Evolutionary conservation across 352 stramenopile genomes (phyloP).

Genomic region (Phytophthora litchii): DNA sequence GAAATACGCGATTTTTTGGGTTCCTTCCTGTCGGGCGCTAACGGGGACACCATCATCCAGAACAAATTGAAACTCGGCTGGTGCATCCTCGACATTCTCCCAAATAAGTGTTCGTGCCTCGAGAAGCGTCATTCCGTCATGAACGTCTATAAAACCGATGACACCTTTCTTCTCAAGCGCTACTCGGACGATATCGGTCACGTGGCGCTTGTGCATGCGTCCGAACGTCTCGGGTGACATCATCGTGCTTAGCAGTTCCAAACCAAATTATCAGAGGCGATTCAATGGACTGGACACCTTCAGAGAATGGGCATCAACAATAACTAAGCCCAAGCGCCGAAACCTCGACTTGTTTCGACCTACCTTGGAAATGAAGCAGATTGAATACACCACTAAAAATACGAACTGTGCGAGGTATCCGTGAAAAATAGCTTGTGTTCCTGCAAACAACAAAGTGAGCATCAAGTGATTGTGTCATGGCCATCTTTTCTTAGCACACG

Average conservation of each 20-base stretch:
- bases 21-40: slow-evolving; percentile 61
- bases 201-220: slow-evolving; percentile 48
- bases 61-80: slow-evolving; percentile 73
- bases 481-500: slow-evolving; percentile 32
- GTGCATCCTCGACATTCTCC: slow-evolving; percentile 74
- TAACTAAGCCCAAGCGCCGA: slow-evolving; percentile 9
- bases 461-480: neutral
- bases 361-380: slow-evolving; percentile 16
- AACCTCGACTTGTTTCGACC: neutral
- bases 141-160: slow-evolving; percentile 79
- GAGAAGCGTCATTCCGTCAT: slow-evolving; percentile 64
- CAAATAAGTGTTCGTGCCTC: slow-evolving; percentile 66
- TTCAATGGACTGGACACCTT: slow-evolving; percentile 8
- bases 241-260: slow-evolving; percentile 35
- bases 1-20: slow-evolving; percentile 63
- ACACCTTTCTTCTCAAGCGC: slow-evolving; percentile 63
- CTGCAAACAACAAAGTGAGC: slow-evolving; percentile 21
- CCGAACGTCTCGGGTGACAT: slow-evolving; percentile 60
- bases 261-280: slow-evolving; percentile 8
- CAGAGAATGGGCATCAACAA: slow-evolving; percentile 11
- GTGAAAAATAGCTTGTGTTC: slow-evolving; percentile 25
- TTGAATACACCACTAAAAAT: slow-evolving; percentile 24
- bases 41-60: slow-evolving; percentile 69
- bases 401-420: slow-evolving; percentile 4
- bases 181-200: slow-evolving; percentile 67